Evolutionary conservation across 164 flowering plant genomes (phyloP), one percentile per base, ranked within the genome.

Genomic region (Vitis labrusca): DNA sequence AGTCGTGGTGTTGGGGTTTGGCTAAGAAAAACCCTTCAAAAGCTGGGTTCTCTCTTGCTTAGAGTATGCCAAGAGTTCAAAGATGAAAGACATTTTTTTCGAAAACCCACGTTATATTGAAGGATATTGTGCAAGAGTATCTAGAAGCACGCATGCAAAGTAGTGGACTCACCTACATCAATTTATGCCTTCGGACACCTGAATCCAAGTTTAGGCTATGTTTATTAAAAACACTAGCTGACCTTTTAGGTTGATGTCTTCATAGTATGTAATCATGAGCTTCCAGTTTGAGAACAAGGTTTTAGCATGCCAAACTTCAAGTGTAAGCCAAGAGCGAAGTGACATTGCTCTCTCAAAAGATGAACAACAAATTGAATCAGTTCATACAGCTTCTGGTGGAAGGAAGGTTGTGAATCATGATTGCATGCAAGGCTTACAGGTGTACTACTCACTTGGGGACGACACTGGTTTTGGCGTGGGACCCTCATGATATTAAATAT

Each of bases 1-100:
- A 87, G 92, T 79, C 90, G 84, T 72, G 91, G 93, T 59, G 92
- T 92, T 69, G 98, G 92, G 97, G 99, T 91, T 78, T 96, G 98
- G 99, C 83, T 96, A 61, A 96, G 88, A 15, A 89, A 79, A 79
- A 85, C 99, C 65, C 93, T 96, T 73, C 94, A 93, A 69, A 93
- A 89, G 87, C 82, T 96, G 74, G 99, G 92, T 83, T 84, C 98
- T 11, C 86, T 93, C 30, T 78, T 96, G 63, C 66, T 96, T 72
- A 90, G 90, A 70, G 97, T 96, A 68, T 96, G 99, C 84, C 95
- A 90, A 79, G 96, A 86, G 67, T 96, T 96, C 80, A 86, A 86
- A 77, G 91, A 84, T 74, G 91, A 89, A 63, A 76, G 71, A 1
- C 30, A 48, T 63, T 12, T 63, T 49, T 8, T n/a, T n/a, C n/a